Conservation (phyloP, 2,329 filamentous ascomycete genomes). For the Claviceps arundinis region DNA sequence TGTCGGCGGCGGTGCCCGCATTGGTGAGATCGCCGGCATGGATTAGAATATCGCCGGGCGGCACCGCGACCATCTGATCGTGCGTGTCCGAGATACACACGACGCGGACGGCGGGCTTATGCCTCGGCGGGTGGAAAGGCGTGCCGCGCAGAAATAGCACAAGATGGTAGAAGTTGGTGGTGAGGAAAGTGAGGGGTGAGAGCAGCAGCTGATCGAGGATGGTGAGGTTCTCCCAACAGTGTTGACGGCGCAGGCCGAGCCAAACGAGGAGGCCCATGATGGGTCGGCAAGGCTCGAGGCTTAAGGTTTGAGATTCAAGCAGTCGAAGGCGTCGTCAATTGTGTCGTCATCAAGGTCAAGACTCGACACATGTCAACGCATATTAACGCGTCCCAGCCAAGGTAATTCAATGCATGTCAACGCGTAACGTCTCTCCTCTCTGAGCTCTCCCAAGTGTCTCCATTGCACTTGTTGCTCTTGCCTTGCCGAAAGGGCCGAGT, state of each 20-base stretch:
- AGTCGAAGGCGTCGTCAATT: not conserved
- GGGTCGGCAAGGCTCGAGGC: not conserved
- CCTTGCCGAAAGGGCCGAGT: no score
- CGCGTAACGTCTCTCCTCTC: no score
- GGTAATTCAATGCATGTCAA: no score
- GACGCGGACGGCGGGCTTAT: slow-evolving; percentile 50
- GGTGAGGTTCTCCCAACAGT: slow-evolving; percentile 35
- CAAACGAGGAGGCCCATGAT: slow-evolving; percentile 31
- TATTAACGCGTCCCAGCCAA: no score
- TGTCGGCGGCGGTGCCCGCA: slow-evolving; percentile 54
- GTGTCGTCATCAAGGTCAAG: no score
- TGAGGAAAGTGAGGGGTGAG: slow-evolving; percentile 53
- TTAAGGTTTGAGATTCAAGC: not conserved
- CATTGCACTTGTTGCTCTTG: no score
- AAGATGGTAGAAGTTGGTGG: slow-evolving; percentile 48
- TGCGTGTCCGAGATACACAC: slow-evolving; percentile 91
- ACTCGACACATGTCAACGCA: no score
- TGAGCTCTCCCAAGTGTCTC: no score
- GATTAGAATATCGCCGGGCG: slow-evolving; percentile 71
- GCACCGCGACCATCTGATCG: slow-evolving; percentile 46
- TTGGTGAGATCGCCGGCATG: slow-evolving; percentile 81
- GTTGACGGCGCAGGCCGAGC: slow-evolving; percentile 34
- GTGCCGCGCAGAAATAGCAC: slow-evolving; percentile 55
- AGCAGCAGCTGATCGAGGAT: slow-evolving; percentile 50
- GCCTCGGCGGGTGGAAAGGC: slow-evolving; percentile 44